phyloP scores from a whole-genome alignment of 2,329 filamentous ascomycete species.

The Trichoderma sp. region DNA sequence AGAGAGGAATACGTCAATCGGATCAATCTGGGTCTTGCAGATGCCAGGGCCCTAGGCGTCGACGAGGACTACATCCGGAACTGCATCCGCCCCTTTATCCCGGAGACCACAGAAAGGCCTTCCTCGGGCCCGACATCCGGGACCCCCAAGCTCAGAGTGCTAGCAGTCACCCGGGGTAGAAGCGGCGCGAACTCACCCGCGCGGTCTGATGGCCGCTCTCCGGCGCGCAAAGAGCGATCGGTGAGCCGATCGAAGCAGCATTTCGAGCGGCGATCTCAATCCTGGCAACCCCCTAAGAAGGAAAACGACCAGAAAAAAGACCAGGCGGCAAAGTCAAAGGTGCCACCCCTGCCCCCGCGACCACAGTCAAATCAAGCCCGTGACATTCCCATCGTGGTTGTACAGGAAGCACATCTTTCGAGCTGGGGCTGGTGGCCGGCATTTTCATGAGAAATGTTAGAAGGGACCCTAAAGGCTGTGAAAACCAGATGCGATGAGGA shows the following conservation, averaged over 20 bases:
- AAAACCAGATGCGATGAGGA: neutral
- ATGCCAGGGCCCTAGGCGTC: slow-evolving; percentile 40
- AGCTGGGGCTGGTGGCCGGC: slow-evolving; percentile 22
- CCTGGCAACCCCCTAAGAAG: slow-evolving; percentile 7
- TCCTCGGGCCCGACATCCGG: neutral
- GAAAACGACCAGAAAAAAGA: slow-evolving; percentile 18
- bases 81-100: slow-evolving; percentile 41
- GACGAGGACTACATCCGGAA: slow-evolving; percentile 39
- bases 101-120: slow-evolving; percentile 24
- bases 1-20: slow-evolving; percentile 44
- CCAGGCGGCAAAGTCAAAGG: slow-evolving; percentile 11
- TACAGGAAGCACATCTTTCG: slow-evolving; percentile 29
- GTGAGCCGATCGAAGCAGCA: slow-evolving; percentile 23
- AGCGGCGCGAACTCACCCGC: slow-evolving; percentile 24
- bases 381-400: slow-evolving; percentile 34
- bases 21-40: slow-evolving; percentile 41
- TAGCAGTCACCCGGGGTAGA: slow-evolving; percentile 1
- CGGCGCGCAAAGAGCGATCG: slow-evolving; percentile 27
- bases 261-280: slow-evolving; percentile 3
- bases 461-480: neutral
- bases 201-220: slow-evolving; percentile 30
- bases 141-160: slow-evolving; percentile 3
- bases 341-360: slow-evolving; percentile 30
- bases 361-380: slow-evolving; percentile 27
- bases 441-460: neutral